Evolutionary conservation across 805 yeast species (phyloP), one percentile per base, ranked within the genome.

Genomic region (Myxozyma melibiosi): DNA sequence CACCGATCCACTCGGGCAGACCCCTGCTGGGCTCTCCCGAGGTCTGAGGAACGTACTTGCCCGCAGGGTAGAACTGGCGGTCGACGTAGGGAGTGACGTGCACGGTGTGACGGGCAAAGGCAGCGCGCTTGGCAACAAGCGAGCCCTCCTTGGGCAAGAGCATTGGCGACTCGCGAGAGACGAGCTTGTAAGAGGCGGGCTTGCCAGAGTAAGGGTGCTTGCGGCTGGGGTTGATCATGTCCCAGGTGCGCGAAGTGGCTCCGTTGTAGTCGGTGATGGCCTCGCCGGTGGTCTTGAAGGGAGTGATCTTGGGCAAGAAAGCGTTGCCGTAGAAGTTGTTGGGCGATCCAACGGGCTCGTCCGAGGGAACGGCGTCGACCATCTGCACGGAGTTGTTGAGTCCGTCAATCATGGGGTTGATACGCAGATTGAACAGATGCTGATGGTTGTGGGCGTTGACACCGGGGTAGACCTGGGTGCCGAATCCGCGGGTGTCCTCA

Each of bases 381-480:
- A 78, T 78, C 38, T 86, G 86, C 53, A 84, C 86, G 51, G 91
- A 84, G 76, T 87, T 88, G 65, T 82, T 82, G 62, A 84, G 87
- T 67, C 94, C 94, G 65, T 87, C 94, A 61, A 87, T 75, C 78
- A 90, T 81, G 65, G 95, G 92, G 70, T 88, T 88, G 64, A 87
- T 70, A 77, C 95, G 81, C 65, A 87, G 77, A 18, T 89, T 80
- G 73, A 87, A 87, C 75, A 87, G 74, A 75, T 87, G 94, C 78
- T 88, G 95, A 74, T 87, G 95, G 73, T 87, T 86, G 75, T 87
- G 92, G 40, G 95, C 95, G 68, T 85, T 85, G 54, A 84, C 88
- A 64, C 82, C 80, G 57, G 94, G 94, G 71, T 86, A 86, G 51
- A 87, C 92, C 66, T 78, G 77, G 31, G 92, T 85, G 57, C 92